Evolutionary conservation across 495 filamentous ascomycete genomes (phyloP), one percentile per base, ranked within the genome.

Genomic region (Aspergillus cavernicola): DNA sequence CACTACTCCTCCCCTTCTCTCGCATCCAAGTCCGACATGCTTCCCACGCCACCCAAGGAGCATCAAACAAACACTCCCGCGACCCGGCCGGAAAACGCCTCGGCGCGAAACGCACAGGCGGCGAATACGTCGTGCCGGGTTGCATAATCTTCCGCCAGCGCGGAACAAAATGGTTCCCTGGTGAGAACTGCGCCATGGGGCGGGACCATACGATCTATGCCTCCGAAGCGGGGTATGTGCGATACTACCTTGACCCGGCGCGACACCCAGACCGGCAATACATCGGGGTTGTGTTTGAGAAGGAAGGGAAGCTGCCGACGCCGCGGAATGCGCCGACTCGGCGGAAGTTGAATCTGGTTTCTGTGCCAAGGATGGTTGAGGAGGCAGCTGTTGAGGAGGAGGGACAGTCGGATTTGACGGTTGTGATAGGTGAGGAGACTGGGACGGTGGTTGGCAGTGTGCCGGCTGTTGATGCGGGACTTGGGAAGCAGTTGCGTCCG

Each of bases 71-170:
- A 57, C 80, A 83, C 65, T 82, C 85, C 29, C 90, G 90, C 67
- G 85, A 95, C 65, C 89, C 90, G 1, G 82, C 91, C 12, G 91
- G 93, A 50, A 97, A 96, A 75, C 88, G 95, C 64, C 77, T 97
- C 49, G 93, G 93, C 40, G 90, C 91, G 5, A 99, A 99, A 77
- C 92, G 89, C 77, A 83, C 85, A 4, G 88, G 85, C 63, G 91
- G 90, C 62, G 85, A 96, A 70, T 92, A 88, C 65, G 93, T 99
- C 11, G 84, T 92, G 40, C 84, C 90, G 3, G 95, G 95, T 23
- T 96, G 93, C 78, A 97, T 99, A 68, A 92, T 99, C 72, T 99
- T 95, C 82, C 85, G 86, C 57, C 93, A 99, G 71, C 86, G 93
- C 52, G 93, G 93, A 55, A 92, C 95, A 22, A 80, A 84, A 65